These are phyloP conservation scores for Lichtheimia hyalospora DNA, from an alignment of 371 early-diverging fungal species.

Conservation along the genomic window DNA sequence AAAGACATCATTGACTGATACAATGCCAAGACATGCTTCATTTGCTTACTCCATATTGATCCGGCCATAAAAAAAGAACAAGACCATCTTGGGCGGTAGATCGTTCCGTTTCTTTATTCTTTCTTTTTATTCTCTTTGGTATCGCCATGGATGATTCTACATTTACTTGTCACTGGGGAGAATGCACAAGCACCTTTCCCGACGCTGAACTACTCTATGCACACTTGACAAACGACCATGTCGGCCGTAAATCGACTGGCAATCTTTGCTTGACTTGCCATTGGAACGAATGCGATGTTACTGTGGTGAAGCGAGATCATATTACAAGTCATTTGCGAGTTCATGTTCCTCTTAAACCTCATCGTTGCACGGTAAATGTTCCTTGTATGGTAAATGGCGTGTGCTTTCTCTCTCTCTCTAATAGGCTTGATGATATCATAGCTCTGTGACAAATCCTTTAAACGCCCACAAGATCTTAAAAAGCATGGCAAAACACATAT, in stretches of 20 bases:
- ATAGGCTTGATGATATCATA: slow-evolving; percentile 8
- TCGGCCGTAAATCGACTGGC: slow-evolving; percentile 86
- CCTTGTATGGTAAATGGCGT: too few species aligned
- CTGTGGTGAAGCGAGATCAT: slow-evolving; percentile 86
- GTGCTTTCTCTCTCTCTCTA: too few species aligned
- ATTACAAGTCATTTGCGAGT: slow-evolving; percentile 91
- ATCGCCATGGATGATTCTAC: not conserved
- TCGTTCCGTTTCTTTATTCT: too few species aligned
- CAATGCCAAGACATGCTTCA: too few species aligned
- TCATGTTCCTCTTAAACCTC: slow-evolving; percentile 71
- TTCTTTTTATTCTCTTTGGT: not conserved
- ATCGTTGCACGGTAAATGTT: too few species aligned
- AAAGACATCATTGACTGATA: too few species aligned
- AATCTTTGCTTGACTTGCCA: slow-evolving; percentile 85
- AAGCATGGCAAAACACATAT: slow-evolving; percentile 85
- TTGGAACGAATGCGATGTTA: slow-evolving; percentile 80
- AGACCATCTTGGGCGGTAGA: too few species aligned
- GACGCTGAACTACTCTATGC: slow-evolving; percentile 81
- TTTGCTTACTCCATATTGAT: not conserved
- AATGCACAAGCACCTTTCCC: slow-evolving; percentile 50
- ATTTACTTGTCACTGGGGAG: slow-evolving; percentile 46
- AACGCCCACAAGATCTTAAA: slow-evolving; percentile 87
- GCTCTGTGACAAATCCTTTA: slow-evolving; percentile 78
- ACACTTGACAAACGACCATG: slow-evolving; percentile 84
- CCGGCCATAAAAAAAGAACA: too few species aligned